Evolutionary conservation across 1,284 basidiomycete species (phyloP).

Genomic region (Peniophora sp.): DNA sequence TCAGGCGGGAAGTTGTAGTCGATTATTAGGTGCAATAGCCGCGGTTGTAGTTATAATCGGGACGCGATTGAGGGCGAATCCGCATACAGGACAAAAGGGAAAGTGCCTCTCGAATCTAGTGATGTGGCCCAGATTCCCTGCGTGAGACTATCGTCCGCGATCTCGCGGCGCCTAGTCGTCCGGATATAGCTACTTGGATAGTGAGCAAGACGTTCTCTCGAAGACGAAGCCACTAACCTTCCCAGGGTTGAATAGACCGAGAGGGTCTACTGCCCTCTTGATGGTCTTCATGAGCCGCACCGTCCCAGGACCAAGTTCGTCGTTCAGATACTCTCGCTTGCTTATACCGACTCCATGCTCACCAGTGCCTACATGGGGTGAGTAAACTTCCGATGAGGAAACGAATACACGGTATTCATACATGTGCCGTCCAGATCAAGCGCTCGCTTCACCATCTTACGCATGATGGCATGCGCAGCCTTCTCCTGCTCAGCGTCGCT

Average conservation of each 20-base stretch:
- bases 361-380: slow-evolving; percentile 45
- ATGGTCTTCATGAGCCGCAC: slow-evolving; percentile 81
- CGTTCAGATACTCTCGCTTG: slow-evolving; percentile 66
- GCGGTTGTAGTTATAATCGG: too few relatives aligned
- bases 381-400: not conserved
- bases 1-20: too few relatives aligned
- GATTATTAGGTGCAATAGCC: too few relatives aligned
- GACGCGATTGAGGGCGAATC: too few relatives aligned
- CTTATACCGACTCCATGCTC: slow-evolving; percentile 87
- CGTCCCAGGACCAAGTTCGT: slow-evolving; percentile 78
- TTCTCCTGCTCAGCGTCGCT: slow-evolving; percentile 52
- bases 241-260: slow-evolving; percentile 78
- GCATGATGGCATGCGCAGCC: slow-evolving; percentile 43
- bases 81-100: too few relatives aligned
- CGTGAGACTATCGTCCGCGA: too few relatives aligned
- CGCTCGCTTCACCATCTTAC: slow-evolving; percentile 65
- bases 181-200: slow-evolving; percentile 12
- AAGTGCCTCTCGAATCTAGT: too few relatives aligned
- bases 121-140: too few relatives aligned
- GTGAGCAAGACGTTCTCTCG: not conserved
- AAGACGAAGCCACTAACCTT: slow-evolving; percentile 40
- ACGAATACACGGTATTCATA: slow-evolving; percentile 19
- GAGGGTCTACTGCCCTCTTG: slow-evolving; percentile 71
- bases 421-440: slow-evolving; percentile 75
- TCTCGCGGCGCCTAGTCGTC: slow-evolving; percentile 6